phyloP scores from a whole-genome alignment of 2,329 filamentous ascomycete genomes.

The Gaeumannomyces tritici region DNA sequence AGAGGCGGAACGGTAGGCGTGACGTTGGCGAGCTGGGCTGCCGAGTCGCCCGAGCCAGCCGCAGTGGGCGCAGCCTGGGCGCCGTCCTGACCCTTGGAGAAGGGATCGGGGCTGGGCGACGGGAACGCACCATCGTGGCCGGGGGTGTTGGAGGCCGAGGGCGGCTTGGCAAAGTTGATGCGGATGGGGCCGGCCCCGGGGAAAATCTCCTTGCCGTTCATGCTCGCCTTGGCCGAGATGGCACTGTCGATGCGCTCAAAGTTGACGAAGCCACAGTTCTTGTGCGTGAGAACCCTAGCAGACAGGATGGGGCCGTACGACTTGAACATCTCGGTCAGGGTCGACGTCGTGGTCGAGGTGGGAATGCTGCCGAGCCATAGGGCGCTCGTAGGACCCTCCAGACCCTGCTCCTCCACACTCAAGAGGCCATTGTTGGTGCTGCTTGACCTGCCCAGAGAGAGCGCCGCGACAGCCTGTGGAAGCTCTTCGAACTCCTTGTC shows the following conservation, averaged over 20 bases:
- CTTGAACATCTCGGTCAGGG: conserved; percentile 89
- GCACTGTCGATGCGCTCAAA: conserved; percentile 89
- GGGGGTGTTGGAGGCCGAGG: conserved; percentile 80
- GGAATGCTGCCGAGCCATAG: conserved; percentile 97
- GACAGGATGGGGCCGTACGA: conserved; percentile 87
- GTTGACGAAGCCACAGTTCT: conserved; percentile 98
- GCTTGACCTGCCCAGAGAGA: conserved; percentile 61
- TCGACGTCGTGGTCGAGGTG: conserved; percentile 91
- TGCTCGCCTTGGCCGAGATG: conserved; percentile 72
- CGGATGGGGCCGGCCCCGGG: conserved; percentile 88
- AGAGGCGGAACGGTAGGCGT: conserved; percentile 64
- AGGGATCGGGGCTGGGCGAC: conserved; percentile 85
- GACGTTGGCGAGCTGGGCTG: conserved; percentile 21
- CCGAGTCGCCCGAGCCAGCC: conserved; percentile 10
- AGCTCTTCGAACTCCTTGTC: conserved; percentile 73
- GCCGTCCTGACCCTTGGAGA: conserved; percentile 44
- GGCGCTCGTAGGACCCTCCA: conserved; percentile 85
- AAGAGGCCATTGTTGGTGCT: conserved; percentile 60
- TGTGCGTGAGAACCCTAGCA: conserved; percentile 88
- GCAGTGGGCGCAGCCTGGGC: conserved; percentile 28
- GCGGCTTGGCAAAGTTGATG: conserved; percentile 96
- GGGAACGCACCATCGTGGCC: conserved; percentile 81
- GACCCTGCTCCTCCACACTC: conserved; percentile 63
- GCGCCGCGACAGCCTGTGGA: conserved; percentile 70
- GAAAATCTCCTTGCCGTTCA: conserved; percentile 98